phyloP scores from a whole-genome alignment of 208 protist species.

The Tritrichomonas foetus region DNA sequence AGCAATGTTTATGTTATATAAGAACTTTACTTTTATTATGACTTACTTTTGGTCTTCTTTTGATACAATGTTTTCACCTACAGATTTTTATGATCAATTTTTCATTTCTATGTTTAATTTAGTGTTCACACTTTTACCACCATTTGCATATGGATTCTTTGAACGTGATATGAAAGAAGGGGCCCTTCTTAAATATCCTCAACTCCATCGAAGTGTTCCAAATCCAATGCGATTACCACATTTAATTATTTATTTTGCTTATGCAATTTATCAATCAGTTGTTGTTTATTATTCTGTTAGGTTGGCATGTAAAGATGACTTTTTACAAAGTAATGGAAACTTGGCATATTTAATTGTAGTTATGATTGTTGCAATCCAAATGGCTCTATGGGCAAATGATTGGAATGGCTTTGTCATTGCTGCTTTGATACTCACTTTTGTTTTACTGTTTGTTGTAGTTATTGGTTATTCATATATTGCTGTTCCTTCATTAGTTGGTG shows the following conservation, averaged over 20 bases:
- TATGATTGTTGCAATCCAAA: neutral
- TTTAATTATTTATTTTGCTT: neutral
- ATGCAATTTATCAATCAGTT: neutral
- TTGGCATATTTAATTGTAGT: neutral
- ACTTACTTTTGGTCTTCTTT: slow-evolving; percentile 43
- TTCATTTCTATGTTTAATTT: neutral
- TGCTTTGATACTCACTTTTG: neutral
- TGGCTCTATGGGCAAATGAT: neutral
- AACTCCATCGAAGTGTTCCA: neutral
- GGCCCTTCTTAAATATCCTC: neutral
- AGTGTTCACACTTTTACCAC: neutral
- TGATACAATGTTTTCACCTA: slow-evolving; percentile 36
- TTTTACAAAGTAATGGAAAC: neutral
- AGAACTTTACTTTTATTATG: slow-evolving; percentile 43
- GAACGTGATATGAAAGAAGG: neutral
- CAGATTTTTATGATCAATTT: slow-evolving; percentile 1
- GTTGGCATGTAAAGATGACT: too few species aligned
- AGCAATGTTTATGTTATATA: slow-evolving; percentile 45
- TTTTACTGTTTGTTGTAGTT: neutral
- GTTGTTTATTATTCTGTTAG: neutral
- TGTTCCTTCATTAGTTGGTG: neutral
- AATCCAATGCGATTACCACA: neutral
- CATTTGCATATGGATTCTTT: neutral
- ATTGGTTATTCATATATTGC: neutral
- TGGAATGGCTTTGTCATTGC: neutral